phyloP scores from a whole-genome alignment of 2,329 filamentous ascomycete genomes.

The Monilinia vaccinii-corymbosi region DNA sequence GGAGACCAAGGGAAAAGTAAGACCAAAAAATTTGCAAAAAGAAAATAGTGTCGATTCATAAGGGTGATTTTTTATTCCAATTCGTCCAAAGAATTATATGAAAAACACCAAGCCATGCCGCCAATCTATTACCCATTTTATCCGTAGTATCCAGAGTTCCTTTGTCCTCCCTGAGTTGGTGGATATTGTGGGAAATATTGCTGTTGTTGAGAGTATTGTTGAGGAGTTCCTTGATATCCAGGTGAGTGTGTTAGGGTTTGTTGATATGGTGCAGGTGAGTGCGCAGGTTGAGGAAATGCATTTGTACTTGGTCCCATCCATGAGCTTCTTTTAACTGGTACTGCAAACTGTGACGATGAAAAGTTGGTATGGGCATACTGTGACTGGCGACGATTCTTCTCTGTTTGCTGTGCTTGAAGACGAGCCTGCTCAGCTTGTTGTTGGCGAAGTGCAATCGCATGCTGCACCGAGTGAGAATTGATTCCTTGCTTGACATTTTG shows the following conservation, averaged over 20 bases:
- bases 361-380: constrained; percentile 22
- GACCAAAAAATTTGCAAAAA: neutral
- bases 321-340: constrained; percentile 26
- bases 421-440: constrained; percentile 32
- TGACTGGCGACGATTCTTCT: constrained; percentile 17
- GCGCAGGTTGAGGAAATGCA: constrained; percentile 27
- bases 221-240: constrained; percentile 13
- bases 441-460: constrained; percentile 62
- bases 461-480: constrained; percentile 61
- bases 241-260: neutral
- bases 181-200: constrained; percentile 16
- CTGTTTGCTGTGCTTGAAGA: constrained; percentile 2
- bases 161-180: constrained; percentile 14
- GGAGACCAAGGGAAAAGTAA: neutral
- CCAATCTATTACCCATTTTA: constrained; percentile 5
- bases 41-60: neutral
- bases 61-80: neutral
- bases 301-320: constrained; percentile 28
- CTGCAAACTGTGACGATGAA: constrained; percentile 18
- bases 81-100: neutral
- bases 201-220: constrained; percentile 14
- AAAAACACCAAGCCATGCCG: neutral
- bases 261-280: neutral
- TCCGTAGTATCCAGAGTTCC: constrained; percentile 15
- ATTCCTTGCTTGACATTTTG: constrained; percentile 59